Base-by-base conservation (phyloP, 169 alveolate genomes). In the Plasmodium inui region DNA sequence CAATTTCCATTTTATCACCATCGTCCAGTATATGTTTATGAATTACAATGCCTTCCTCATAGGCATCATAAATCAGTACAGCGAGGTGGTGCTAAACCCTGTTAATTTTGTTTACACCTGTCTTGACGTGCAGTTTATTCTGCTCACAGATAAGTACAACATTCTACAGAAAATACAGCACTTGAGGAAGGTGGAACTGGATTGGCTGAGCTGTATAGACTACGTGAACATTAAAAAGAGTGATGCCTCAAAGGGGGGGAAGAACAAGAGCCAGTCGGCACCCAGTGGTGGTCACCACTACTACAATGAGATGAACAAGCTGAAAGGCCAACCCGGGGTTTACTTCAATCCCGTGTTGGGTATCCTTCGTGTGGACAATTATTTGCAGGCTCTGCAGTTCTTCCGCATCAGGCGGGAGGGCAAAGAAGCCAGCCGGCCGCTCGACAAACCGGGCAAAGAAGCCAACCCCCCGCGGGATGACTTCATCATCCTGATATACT, bases 21-120 rank as follows among this genome's bases (percentile, higher is more conserved):
- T 91, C 14, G 95, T 82, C 5, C 92, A 91, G 12, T 91, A 82
- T 41, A 91, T 91, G 84, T 91, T 81, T 61, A 70, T 91, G 83
- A 80, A 91, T 81, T 91, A 91, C 57, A 91, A 82, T 34, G 79
- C 86, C 32, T 91, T 82, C 67, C 46, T 91, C n/a, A 91, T 91
- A 46, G 95, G 95, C 17, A 91, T 91, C 26, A 82, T 91, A 44
- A 82, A 91, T 91, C 67, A 91, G 55, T 71, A 70, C 22, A 22
- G 46, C 76, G 82, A 91, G 57, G 46, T 91, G 26, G 55, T 71
- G 50, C 84, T 91, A 28, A 91, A 91, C 55, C 95, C 95, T 32
- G 61, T 91, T 17, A 17, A 91, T 91, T 91, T 70, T 91, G 30
- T 81, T 28, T 91, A 91, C 74, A 46, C 8, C 7, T 32, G 19